Percentiles rank a stretch among this genome's conserved stretches.
Evolutionary conservation across 768 basidiomycete species (phyloP).

Genomic region (Leccinum disarticulatum): DNA sequence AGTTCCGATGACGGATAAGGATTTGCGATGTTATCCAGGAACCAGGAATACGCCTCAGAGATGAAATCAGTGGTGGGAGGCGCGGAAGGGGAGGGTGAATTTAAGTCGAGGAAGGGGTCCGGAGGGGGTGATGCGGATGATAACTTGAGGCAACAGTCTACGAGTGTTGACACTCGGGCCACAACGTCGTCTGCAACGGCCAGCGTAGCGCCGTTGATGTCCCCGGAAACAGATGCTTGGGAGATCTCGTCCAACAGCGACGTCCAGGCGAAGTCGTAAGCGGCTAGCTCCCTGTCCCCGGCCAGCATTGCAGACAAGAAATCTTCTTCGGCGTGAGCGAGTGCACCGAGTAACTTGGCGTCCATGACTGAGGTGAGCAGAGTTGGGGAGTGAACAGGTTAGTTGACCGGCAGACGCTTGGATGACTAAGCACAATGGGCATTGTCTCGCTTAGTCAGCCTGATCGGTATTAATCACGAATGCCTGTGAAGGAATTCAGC

Average conservation of each 20-base stretch:
- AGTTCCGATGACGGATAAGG: conserved; percentile 45
- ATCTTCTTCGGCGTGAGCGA: neutral
- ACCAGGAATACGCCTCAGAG: conserved; percentile 39
- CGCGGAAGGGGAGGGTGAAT: neutral
- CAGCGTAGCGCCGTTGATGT: neutral
- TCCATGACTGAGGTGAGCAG: too few species aligned
- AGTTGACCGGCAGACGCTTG: too few species aligned
- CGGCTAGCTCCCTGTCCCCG: neutral
- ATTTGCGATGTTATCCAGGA: conserved; percentile 45
- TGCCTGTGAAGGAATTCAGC: too few species aligned
- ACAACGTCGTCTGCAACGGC: neutral
- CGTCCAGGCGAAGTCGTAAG: neutral
- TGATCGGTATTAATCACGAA: too few species aligned
- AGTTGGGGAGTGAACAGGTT: too few species aligned
- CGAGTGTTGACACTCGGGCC: neutral
- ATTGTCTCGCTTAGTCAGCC: too few species aligned
- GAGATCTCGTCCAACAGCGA: neutral
- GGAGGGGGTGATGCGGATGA: neutral
- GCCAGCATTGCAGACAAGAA: neutral
- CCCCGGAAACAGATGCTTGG: neutral
- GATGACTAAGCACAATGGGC: too few species aligned
- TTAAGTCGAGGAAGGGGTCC: neutral
- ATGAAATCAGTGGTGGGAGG: neutral
- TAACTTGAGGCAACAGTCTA: neutral
- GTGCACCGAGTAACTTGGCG: too few species aligned